These are phyloP conservation scores for Tolypocladium sp. DNA, from an alignment of 2,329 filamentous ascomycete genomes.

Conservation along the genomic window DNA sequence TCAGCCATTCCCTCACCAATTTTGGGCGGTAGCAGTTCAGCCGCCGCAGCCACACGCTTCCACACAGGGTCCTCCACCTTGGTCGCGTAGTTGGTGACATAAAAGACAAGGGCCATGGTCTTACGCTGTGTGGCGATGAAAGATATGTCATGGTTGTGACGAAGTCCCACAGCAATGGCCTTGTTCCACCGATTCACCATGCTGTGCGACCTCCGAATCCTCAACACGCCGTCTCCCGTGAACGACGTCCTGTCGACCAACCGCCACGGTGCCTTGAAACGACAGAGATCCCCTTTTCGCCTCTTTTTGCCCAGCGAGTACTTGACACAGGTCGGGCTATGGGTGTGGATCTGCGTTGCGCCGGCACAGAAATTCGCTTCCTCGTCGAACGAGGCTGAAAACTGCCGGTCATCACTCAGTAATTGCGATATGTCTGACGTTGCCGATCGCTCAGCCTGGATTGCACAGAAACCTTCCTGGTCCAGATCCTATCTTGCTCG, in stretches of 20 bases:
- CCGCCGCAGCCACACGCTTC: too few species aligned
- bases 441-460: not conserved
- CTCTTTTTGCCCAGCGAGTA: not conserved
- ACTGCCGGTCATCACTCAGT: too few species aligned
- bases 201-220: too few species aligned
- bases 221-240: not conserved
- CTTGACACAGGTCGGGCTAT: not conserved
- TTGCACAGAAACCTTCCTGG: not conserved
- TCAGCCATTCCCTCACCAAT: too few species aligned
- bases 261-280: not conserved
- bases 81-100: conserved; percentile 1
- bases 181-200: not conserved
- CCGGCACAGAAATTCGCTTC: not conserved
- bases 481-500: not conserved
- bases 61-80: not conserved
- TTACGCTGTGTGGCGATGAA: not conserved
- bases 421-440: not conserved
- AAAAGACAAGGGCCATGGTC: conserved; percentile 1
- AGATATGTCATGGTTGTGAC: not conserved
- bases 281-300: not conserved
- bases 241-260: not conserved
- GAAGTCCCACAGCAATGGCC: not conserved
- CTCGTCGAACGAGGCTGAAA: not conserved
- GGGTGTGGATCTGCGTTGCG: not conserved
- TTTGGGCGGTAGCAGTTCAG: too few species aligned